phyloP scores from a whole-genome alignment of 2,329 filamentous ascomycete species.

The Aspergillus candidus region DNA sequence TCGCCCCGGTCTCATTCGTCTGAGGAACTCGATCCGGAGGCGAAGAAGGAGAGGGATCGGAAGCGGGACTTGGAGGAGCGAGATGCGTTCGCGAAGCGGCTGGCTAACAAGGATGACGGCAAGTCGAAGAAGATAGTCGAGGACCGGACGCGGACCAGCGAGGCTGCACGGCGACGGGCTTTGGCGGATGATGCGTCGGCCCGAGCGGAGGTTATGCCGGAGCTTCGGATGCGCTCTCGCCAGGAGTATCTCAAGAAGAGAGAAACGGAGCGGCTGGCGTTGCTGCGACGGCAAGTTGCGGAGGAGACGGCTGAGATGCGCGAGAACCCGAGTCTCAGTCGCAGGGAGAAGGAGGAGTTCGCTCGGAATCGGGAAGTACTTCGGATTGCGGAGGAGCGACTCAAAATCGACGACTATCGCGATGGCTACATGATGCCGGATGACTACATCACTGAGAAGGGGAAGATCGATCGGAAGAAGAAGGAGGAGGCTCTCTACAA shows the following conservation, averaged over 20 bases:
- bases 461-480: conserved; percentile 77
- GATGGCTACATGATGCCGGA: conserved; percentile 93
- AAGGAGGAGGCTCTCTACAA: conserved; percentile 89
- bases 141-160: conserved; percentile 53
- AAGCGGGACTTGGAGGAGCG: conserved; percentile 66
- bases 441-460: conserved; percentile 90
- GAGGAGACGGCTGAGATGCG: conserved; percentile 79
- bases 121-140: conserved; percentile 64
- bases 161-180: conserved; percentile 55
- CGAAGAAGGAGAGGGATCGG: conserved; percentile 52
- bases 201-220: conserved; percentile 66
- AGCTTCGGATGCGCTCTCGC: conserved; percentile 74
- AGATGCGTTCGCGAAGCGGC: conserved; percentile 70
- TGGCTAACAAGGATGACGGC: conserved; percentile 65
- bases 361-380: conserved; percentile 79
- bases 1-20: conserved; percentile 26
- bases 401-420: conserved; percentile 81
- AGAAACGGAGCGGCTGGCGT: conserved; percentile 73
- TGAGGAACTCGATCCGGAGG: conserved; percentile 55
- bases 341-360: conserved; percentile 80
- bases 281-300: conserved; percentile 83
- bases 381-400: conserved; percentile 72
- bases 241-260: conserved; percentile 93
- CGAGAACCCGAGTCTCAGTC: conserved; percentile 67
- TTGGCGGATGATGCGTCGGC: conserved; percentile 63